Evolutionary conservation across 306 rosid species (phyloP).

Genomic region (Prunus armeniaca): DNA sequence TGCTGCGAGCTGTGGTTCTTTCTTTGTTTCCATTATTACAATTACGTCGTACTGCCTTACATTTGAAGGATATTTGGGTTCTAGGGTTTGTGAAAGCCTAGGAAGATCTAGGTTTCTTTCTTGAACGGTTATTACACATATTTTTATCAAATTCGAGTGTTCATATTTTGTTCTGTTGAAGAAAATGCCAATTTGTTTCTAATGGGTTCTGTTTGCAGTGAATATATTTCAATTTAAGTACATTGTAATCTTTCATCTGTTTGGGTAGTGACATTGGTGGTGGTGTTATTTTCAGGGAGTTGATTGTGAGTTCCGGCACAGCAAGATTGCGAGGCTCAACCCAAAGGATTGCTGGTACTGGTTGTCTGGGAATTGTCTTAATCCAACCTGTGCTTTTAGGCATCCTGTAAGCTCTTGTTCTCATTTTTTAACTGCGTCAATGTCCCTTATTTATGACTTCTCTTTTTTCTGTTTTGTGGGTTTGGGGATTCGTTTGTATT

Average conservation of each 20-base stretch:
- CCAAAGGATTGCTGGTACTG: conserved; percentile 94
- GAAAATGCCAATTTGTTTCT: background rate
- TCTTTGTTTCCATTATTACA: background rate
- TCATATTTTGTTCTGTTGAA: background rate
- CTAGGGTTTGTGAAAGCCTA: conserved; percentile 11
- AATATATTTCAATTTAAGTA: background rate
- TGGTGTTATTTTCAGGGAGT: conserved; percentile 46
- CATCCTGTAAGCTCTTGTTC: conserved; percentile 69
- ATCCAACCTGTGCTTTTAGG: conserved; percentile 79
- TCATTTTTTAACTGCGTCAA: background rate
- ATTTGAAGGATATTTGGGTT: conserved; percentile 19
- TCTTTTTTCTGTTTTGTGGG: background rate
- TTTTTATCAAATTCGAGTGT: background rate
- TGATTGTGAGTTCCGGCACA: conserved; percentile 88
- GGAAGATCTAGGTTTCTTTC: background rate
- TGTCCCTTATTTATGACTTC: background rate
- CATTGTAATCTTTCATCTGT: background rate
- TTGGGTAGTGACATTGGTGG: background rate
- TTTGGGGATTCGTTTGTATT: background rate
- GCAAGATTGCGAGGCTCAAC: conserved; percentile 80
- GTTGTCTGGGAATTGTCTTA: conserved; percentile 71
- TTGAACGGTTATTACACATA: background rate
- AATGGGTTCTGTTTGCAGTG: background rate
- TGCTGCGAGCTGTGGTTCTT: conserved; percentile 4
- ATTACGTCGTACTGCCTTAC: conserved; percentile 26